These are phyloP conservation scores for Ceratocystis diversiconidia DNA, from an alignment of 2,329 filamentous ascomycete species.

Conservation along the genomic window DNA sequence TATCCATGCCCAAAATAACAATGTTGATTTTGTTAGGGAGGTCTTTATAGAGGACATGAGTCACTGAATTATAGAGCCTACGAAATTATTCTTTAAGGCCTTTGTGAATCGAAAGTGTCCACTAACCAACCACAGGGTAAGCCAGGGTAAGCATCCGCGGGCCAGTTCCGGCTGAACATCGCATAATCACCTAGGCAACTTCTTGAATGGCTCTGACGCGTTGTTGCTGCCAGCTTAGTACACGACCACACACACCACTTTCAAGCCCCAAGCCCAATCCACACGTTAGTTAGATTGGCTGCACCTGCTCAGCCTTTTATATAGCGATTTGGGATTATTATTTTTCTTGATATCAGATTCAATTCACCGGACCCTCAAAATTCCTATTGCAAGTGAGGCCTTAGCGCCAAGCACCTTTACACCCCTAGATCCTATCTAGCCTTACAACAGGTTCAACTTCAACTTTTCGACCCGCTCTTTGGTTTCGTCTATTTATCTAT, in stretches of 20 bases:
- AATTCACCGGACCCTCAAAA: not conserved
- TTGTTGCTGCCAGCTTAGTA: not conserved
- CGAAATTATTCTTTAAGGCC: not conserved
- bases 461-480: not conserved
- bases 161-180: not conserved
- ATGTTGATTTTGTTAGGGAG: too few relatives aligned
- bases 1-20: too few relatives aligned
- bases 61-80: too few relatives aligned
- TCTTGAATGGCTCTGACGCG: not conserved
- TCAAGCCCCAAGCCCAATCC: not conserved
- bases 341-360: not conserved
- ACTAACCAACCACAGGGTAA: too few relatives aligned
- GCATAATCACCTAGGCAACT: not conserved
- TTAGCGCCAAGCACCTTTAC: not conserved
- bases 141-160: not conserved
- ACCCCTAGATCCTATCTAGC: not conserved
- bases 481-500: not conserved
- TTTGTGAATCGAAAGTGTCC: not conserved
- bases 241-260: not conserved
- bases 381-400: not conserved
- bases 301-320: too few relatives aligned
- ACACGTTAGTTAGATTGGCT: not conserved
- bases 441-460: not conserved
- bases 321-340: not conserved
- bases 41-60: too few relatives aligned